Evolutionary conservation across 2,329 filamentous ascomycete species (phyloP).

Genomic region (Talaromyces atroroseus): DNA sequence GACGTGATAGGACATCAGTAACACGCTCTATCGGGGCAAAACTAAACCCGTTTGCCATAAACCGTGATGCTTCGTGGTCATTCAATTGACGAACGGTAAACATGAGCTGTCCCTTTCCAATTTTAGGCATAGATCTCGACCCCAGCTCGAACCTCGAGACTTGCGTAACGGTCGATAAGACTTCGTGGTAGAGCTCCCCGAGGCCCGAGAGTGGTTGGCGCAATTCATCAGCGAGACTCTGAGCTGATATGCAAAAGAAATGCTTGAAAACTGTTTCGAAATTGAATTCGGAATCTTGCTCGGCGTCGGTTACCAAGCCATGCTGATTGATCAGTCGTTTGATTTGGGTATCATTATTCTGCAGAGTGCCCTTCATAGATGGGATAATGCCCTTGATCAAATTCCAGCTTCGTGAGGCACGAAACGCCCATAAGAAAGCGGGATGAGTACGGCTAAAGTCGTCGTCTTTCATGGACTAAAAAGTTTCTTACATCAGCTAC

Average conservation of each 20-base stretch:
- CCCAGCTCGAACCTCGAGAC: constrained; percentile 20
- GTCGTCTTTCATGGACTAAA: constrained; percentile 57
- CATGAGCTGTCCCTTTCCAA: constrained; percentile 69
- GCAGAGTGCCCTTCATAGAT: constrained; percentile 68
- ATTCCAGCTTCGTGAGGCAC: constrained; percentile 72
- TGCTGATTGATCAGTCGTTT: constrained; percentile 47
- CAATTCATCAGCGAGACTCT: constrained; percentile 64
- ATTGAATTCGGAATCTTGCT: constrained; percentile 57
- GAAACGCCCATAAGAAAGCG: constrained; percentile 82
- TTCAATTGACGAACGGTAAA: constrained; percentile 66
- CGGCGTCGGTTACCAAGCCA: constrained; percentile 24
- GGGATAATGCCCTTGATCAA: constrained; percentile 62
- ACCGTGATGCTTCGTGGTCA: constrained; percentile 53
- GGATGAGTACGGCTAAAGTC: constrained; percentile 71
- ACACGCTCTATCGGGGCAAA: constrained; percentile 69
- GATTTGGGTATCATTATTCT: constrained; percentile 42
- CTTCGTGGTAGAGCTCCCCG: constrained; percentile 70
- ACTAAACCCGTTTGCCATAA: constrained; percentile 69
- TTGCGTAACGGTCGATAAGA: constrained; percentile 58
- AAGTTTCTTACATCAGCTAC: constrained; percentile 22
- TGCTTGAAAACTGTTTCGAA: constrained; percentile 76
- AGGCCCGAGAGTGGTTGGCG: constrained; percentile 58
- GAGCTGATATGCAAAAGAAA: constrained; percentile 73
- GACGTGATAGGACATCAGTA: constrained; percentile 60
- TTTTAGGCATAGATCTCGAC: constrained; percentile 19